Evolutionary conservation across 805 yeast genomes (phyloP), one percentile per base, ranked within the genome.

Genomic region (Lachancea mirantina): DNA sequence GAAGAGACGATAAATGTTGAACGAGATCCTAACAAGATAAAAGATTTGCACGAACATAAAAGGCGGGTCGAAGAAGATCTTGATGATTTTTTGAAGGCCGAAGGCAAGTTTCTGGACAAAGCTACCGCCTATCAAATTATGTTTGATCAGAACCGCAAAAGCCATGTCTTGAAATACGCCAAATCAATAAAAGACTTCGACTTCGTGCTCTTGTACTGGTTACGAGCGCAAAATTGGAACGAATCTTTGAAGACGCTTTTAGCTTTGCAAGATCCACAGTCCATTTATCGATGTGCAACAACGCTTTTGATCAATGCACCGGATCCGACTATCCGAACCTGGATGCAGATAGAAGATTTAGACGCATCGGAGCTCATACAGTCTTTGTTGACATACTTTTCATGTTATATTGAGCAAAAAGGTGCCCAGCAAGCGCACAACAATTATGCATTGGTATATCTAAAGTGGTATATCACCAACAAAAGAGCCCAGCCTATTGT

Each of bases 101-200:
- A 75, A 49, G 59, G 66, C 35, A 61, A 62, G 16, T 45, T 55
- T 4, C 48, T 85, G n/a, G 94, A 87, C 51, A 66, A 66, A 21
- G 67, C 67, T 7, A 78, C 94, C 0, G 63, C 83, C 0, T 83
- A 79, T 47, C 87, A 84, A 49, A 70, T 88, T 4, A 67, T 89
- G 32, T 57, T 69, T 0, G 71, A 76, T 3, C 81, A 81, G 46
- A 79, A 85, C 39, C 65, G 81, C 36, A 70, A 70, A 29, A 66
- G 70, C 0, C 81, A 78, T 50, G 59, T 87, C 10, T 47, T 89
- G 1, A 69, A 64, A 38, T 84, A 72, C 56, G 88, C 95, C 0
- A 74, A 72, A 20, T 49, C 76, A 13, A 68, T 80, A 6, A 65
- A 72, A 27, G 95, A 92, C 52, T 74, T 68, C 49, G 74, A 73